Conservation (phyloP, 352 stramenopile genomes). For the Bremia lactucae region DNA sequence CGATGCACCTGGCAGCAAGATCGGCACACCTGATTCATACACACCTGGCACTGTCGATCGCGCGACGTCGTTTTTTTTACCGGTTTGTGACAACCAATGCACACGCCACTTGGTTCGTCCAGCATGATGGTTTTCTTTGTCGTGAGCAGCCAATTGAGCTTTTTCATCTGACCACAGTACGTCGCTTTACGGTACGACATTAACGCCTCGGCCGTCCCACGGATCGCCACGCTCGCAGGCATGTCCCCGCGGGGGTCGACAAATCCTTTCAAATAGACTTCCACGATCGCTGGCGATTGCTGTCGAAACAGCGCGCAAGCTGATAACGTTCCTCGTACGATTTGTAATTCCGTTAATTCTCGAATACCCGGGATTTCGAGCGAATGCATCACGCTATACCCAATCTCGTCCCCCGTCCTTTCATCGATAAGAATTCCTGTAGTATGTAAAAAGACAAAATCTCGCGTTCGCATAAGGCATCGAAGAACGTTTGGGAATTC, state of each 20-base stretch:
- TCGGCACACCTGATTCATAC: constrained; percentile 24
- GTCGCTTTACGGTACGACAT: constrained; percentile 22
- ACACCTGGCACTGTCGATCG: constrained; percentile 17
- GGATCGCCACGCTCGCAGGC: constrained; percentile 20
- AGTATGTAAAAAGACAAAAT: constrained; percentile 37
- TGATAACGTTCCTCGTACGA: constrained; percentile 32
- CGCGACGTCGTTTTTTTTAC: constrained; percentile 5
- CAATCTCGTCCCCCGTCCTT: constrained; percentile 27
- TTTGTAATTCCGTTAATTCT: constrained; percentile 24
- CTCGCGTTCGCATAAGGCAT: constrained; percentile 20
- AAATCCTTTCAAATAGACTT: constrained; percentile 26
- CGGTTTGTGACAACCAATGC: constrained; percentile 9
- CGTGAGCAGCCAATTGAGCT: constrained; percentile 42
- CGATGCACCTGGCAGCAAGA: constrained; percentile 14
- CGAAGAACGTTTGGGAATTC: constrained; percentile 20
- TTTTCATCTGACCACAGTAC: constrained; percentile 51
- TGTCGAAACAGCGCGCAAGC: constrained; percentile 29
- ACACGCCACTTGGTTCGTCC: constrained; percentile 8
- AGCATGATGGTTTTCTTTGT: constrained; percentile 14
- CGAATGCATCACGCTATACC: constrained; percentile 29
- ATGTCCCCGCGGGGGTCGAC: constrained; percentile 21
- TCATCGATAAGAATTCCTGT: constrained; percentile 28
- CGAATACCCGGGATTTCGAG: constrained; percentile 22
- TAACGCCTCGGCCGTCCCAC: constrained; percentile 19
- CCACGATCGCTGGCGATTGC: constrained; percentile 17